Evolutionary conservation across 2,329 filamentous ascomycete genomes (phyloP), one percentile per base, ranked within the genome.

Genomic region (Coniochaeta prunicola): DNA sequence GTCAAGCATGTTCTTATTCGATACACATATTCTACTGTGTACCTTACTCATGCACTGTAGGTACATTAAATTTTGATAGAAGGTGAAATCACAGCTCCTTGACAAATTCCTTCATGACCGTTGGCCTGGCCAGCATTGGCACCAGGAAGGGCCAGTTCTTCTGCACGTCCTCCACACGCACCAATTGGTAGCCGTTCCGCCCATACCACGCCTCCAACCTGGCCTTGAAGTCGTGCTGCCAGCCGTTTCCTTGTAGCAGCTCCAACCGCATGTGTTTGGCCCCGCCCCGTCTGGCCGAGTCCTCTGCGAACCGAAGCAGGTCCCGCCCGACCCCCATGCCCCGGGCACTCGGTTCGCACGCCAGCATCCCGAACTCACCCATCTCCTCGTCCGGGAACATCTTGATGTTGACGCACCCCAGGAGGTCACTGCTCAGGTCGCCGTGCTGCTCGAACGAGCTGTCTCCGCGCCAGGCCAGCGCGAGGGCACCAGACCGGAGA

Each of bases 351-450:
- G 63, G 59, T 13, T 61, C 61, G 21, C 70, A 63, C 19, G 64
- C 66, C 3, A 71, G 58, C 63, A 71, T 64, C n/a, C 70, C 68
- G 28, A 70, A 61, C 59, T 69, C 65, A 30, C 61, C 67, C 2
- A 57, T 62, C 13, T 57, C 59, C 4, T 55, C 56, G 6, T 58
- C 28, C 21, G 21, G 53, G 4, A 64, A 34, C 31, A 59, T 60
- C 34, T 62, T 63, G 45, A 70, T 61, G 26, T 59, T 61, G 9
- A 70, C 64, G 59, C 67, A 70, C 31, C 68, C 69, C 42, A 69
- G 33, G 38, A 64, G 56, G 17, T 56, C 13, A 12, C 42, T 26
- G 36, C n/a, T 42, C 4, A 3, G 24, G 4, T 24, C 45, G 24
- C 10, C 21, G n/a, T 6, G 48, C 24, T 21, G 12, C 17, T 21